Evolutionary conservation across 2,329 filamentous ascomycete species (phyloP).

Genomic region (Delphinella strobiligena): DNA sequence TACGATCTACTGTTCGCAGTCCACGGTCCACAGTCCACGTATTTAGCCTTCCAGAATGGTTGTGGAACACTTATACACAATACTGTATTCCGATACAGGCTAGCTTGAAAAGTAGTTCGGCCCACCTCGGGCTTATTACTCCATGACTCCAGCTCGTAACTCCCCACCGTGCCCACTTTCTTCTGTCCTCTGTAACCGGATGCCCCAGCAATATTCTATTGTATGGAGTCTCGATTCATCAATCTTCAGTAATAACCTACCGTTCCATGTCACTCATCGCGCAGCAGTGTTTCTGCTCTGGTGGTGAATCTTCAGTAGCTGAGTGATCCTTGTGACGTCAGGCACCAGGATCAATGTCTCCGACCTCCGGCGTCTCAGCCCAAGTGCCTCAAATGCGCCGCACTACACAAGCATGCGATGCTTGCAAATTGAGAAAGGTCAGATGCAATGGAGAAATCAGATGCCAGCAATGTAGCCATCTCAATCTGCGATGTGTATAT

Average conservation of each 20-base stretch:
- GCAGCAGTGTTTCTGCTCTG: no score
- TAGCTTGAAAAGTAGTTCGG: background rate
- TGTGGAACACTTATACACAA: background rate
- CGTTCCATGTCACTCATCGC: no score
- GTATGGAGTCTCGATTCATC: no score
- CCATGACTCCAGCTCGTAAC: no score
- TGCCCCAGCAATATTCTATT: background rate
- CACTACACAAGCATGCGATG: slow-evolving; percentile 32
- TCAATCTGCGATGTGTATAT: slow-evolving; percentile 35
- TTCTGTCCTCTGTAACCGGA: no score
- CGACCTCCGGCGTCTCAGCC: background rate
- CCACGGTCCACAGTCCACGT: no score
- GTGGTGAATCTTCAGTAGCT: no score
- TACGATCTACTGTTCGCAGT: no score
- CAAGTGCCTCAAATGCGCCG: slow-evolving; percentile 3
- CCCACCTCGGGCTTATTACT: background rate
- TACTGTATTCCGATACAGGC: background rate
- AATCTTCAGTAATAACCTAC: no score
- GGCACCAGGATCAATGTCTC: background rate
- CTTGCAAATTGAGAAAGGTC: slow-evolving; percentile 35
- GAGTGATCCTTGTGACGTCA: background rate
- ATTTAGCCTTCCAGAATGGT: no score
- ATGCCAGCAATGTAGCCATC: slow-evolving; percentile 32
- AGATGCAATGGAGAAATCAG: slow-evolving; percentile 34
- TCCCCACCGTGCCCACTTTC: no score